A percentile compares a stretch with the other conserved stretches of the same genome.
Conservation (phyloP, 2,329 filamentous ascomycete genomes). For the Cercospora brassicicola region DNA sequence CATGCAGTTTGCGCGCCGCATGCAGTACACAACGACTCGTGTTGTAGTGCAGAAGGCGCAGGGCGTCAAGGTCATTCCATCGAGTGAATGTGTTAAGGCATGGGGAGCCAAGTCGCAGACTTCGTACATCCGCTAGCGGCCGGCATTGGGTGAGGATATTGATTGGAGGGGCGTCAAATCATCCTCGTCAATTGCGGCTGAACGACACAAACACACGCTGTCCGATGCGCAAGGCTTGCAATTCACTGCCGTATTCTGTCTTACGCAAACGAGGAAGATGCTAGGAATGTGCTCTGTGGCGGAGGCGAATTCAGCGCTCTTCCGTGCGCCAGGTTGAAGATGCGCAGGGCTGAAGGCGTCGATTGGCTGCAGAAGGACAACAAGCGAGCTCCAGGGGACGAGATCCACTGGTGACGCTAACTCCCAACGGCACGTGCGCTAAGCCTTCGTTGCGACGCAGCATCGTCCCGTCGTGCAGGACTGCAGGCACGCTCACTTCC, state of each 20-base stretch:
- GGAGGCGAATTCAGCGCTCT: neutral
- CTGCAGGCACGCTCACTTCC: constrained; percentile 1
- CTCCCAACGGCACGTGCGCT: neutral
- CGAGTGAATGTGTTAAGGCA: neutral
- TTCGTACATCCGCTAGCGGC: constrained; percentile 5
- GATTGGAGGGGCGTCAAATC: neutral
- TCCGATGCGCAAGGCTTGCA: neutral
- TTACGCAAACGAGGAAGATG: neutral
- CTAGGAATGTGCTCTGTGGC: neutral
- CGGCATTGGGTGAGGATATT: neutral
- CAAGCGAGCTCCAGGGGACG: neutral
- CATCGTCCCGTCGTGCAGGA: constrained; percentile 5
- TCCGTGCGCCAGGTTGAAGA: neutral
- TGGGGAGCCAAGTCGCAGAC: constrained; percentile 3
- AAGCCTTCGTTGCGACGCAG: neutral
- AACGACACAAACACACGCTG: neutral
- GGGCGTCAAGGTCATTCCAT: neutral
- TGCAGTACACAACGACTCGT: neutral
- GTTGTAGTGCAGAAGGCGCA: neutral
- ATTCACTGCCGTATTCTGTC: neutral
- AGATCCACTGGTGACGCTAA: neutral
- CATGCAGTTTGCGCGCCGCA: no score
- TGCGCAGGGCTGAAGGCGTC: neutral
- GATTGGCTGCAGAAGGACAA: neutral
- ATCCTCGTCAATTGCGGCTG: neutral